Evolutionary conservation across 148 eudicot genomes (phyloP), one percentile per base, ranked within the genome.

Genomic region (Camellia japonica): DNA sequence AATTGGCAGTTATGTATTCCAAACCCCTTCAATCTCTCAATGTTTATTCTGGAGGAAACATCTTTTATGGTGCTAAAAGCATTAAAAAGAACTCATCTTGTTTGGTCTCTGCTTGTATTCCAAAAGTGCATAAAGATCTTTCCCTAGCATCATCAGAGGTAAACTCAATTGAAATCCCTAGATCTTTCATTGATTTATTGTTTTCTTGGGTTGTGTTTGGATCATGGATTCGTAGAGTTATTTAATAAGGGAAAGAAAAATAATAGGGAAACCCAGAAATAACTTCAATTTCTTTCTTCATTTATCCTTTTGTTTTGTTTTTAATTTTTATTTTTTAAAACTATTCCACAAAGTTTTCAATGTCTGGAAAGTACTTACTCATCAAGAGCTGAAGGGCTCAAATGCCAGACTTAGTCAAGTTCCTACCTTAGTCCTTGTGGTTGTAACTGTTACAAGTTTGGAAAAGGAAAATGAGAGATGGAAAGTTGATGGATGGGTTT

Each of bases 391-490:
- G 49, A 51, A 55, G 30, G 19, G 38, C 23, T 72, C 59, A 62
- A 19, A 14, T 78, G 6, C 79, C 85, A 82, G 79, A 82, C 63
- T 51, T 82, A 77, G 88, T 82, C 85, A 85, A 52, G 81, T 85
- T 81, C 54, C 79, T 76, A 47, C 75, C 71, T 71, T 52, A 3
- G 56, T 30, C 71, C 56, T 71, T 16, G 41, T 83, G 80, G 86
- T 75, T 63, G 55, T 56, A 74, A 68, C 86, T 71, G 88, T 86
- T 86, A 81, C 84, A 78, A 44, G 79, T 80, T 79, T 86, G 86
- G 86, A 30, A 86, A 62, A 86, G 63, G 1, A 77, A 86, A 73
- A 61, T 78, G 65, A 46, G 81, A 78, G 84, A 68, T 62, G 52
- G 43, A 70, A 54, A 7, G 30, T 5, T 63, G 72, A n/a, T 61